Percentiles rank a stretch among this genome's conserved stretches.
Evolutionary conservation across 2,329 filamentous ascomycete species (phyloP).

Genomic region (Cordyceps farinosa): DNA sequence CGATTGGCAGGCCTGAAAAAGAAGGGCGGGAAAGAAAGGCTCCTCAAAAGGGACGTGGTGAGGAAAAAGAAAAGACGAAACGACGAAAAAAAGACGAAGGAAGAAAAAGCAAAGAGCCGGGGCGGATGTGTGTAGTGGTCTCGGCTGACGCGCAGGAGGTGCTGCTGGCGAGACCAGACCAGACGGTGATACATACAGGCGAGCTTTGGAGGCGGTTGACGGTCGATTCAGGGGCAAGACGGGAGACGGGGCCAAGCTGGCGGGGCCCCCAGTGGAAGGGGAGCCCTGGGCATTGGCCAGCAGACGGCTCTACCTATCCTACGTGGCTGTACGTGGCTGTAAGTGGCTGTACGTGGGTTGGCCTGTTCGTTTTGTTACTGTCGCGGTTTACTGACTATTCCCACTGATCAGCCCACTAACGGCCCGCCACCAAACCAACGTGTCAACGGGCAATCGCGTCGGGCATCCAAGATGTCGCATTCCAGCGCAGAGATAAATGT

Average conservation of each 20-base stretch:
- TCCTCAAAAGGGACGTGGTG: constrained; percentile 1
- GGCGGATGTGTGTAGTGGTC: neutral
- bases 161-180: neutral
- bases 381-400: no score
- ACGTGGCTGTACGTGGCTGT: no score
- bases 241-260: neutral
- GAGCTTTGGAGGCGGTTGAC: neutral
- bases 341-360: no score
- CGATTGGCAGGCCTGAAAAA: neutral
- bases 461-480: no score
- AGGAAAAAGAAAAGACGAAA: constrained; percentile 6
- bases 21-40: neutral
- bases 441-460: no score
- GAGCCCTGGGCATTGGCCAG: neutral
- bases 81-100: constrained; percentile 1
- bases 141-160: constrained; percentile 10
- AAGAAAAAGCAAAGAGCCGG: constrained; percentile 3
- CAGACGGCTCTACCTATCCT: no score
- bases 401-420: no score
- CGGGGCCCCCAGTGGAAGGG: neutral
- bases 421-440: no score
- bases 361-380: no score
- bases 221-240: constrained; percentile 4
- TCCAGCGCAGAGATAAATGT: no score
- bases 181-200: neutral